Base-by-base conservation (phyloP, 192 early-diverging fungal species). In the Entrophospora sp. region DNA sequence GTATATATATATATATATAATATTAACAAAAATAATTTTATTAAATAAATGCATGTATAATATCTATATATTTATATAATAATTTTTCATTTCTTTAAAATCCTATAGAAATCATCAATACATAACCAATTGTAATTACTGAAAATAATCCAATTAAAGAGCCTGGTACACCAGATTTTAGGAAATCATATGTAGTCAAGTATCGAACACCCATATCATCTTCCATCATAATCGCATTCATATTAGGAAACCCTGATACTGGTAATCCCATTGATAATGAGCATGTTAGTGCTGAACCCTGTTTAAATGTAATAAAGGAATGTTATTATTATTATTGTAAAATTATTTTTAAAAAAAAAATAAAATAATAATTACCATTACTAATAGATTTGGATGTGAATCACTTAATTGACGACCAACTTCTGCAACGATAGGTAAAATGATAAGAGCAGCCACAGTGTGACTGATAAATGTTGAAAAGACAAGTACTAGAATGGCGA, bases 241-340 rank as follows among this genome's bases (percentile, higher is more conserved):
- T 95, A 62, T 97, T 97, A 1, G 95, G 95, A 79, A 95, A 97
- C 0, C 91, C 91, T 0, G 90, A 92, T 4, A 97, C 92, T 4
- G 94, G 92, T 12, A 97, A 75, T 0, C 88, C 90, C 91, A 93
- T 93, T 9, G 91, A 92, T 25, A 85, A 90, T 2, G 89, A 91
- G 56, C 89, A 91, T 79, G 94, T 85, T 25, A 95, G 75, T 16
- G 91, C 89, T 56, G 85, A 61, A 28, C n/a, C n/a, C n/a, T n/a
- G n/a, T n/a, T n/a, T n/a, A n/a, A n/a, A n/a, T n/a, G n/a, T n/a
- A n/a, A n/a, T n/a, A n/a, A n/a, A n/a, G n/a, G n/a, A n/a, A n/a
- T n/a, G n/a, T n/a, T n/a, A n/a, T n/a, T n/a, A n/a, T n/a, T n/a
- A n/a, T n/a, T n/a, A n/a, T n/a, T n/a, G n/a, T n/a, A n/a, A n/a